Base-by-base conservation (phyloP, 2,329 filamentous ascomycete species). In the Cadophora sp. region DNA sequence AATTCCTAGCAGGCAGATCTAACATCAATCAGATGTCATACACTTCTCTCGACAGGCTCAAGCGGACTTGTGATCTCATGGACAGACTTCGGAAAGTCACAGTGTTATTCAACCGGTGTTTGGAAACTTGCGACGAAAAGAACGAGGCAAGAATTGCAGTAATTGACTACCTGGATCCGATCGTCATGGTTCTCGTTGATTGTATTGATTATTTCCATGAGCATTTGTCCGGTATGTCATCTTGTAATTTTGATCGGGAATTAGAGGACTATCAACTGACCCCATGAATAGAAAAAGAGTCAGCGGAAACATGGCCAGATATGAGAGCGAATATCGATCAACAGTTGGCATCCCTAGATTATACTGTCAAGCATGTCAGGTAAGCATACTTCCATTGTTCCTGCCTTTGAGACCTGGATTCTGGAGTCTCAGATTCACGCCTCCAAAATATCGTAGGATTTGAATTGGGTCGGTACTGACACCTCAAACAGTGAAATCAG, bases 91-190 rank as follows among this genome's bases (percentile, higher is more conserved):
- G 70, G 16, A 67, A 56, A 9, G 45, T 60, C 4, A 56, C 68
- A 16, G 70, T 66, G 22, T 56, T 67, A 2, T 69, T 72, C 47
- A 72, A 72, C 59, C 53, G 68, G 14, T 70, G 68, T 53, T 27
- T 70, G 8, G 66, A 62, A 27, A 50, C 24, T 2, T 71, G 70
- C 20, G 70, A 71, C 30, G 68, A 71, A 45, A 48, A 55, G 47
- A 71, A 71, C 24, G 70, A 71, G 36, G 61, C 68, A 16, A 53
- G 62, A 51, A 53, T 36, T 33, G 55, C 69, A 8, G 63, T 67
- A 41, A 62, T 65, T 33, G 69, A 71, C 41, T 45, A 68, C 50
- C 47, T 70, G 3, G 69, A 51, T 51, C 48, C 48, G 8, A 27
- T 51, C 16, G 18, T 64, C 65, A 68, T 60, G n/a, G 33, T 47